Percentiles rank a stretch among this genome's conserved stretches.
Evolutionary conservation across 208 protist species (phyloP).

Genomic region (Crithidia mellificae): DNA sequence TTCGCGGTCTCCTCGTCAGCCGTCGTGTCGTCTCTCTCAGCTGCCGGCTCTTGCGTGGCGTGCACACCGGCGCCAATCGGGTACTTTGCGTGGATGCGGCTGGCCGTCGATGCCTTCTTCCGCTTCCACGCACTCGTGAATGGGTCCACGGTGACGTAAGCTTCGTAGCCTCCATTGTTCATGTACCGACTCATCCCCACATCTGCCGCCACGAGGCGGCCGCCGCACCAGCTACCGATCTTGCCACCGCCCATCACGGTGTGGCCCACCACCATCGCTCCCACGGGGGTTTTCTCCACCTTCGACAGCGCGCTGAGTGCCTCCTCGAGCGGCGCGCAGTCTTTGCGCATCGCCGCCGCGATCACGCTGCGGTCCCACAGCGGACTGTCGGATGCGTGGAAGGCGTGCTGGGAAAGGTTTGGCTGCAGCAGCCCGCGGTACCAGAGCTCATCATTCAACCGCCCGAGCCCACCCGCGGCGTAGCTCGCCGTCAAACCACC

Average conservation of each 20-base stretch:
- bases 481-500: conserved; percentile 44
- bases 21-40: neutral
- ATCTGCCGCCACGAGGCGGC: conserved; percentile 24
- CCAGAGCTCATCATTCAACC: conserved; percentile 42
- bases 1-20: neutral
- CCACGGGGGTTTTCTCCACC: conserved; percentile 26
- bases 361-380: conserved; percentile 43
- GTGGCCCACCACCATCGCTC: conserved; percentile 67
- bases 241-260: conserved; percentile 30
- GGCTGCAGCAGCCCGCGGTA: neutral
- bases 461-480: conserved; percentile 29
- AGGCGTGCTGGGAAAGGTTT: conserved; percentile 13
- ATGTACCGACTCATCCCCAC: conserved; percentile 41
- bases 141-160: conserved; percentile 17
- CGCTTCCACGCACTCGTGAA: conserved; percentile 1
- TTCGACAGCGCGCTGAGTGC: conserved; percentile 38
- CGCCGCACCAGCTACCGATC: conserved; percentile 19
- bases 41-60: neutral
- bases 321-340: conserved; percentile 43
- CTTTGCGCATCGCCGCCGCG: conserved; percentile 13
- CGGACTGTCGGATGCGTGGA: conserved; percentile 31
- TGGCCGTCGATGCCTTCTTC: neutral
- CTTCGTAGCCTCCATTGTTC: conserved; percentile 39
- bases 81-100: conserved; percentile 23
- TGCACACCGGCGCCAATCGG: conserved; percentile 12